Evolutionary conservation across 495 filamentous ascomycete species (phyloP), one percentile per base, ranked within the genome.

Genomic region (Aspergillus homomorphus): DNA sequence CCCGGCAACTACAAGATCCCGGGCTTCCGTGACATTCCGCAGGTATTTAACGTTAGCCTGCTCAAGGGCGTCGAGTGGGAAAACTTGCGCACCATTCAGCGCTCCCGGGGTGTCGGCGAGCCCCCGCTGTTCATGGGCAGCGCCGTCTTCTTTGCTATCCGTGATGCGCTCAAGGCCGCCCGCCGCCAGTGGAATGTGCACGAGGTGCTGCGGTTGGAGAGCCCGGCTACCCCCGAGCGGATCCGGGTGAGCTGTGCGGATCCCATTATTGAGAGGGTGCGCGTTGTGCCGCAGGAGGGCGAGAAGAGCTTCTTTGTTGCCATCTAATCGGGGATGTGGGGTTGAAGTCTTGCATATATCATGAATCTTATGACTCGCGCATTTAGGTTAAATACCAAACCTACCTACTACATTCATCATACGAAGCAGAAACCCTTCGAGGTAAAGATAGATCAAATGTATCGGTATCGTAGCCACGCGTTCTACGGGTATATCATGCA

Each of bases 61-160:
- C 83, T 98, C 23, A 97, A 98, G 73, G 93, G 87, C 57, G 94
- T 97, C 0, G 80, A 89, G 62, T 98, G 94, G 94, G 86, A 96
- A 80, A 88, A 98, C 61, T 79, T 98, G 51, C 81, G 92, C 38
- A 97, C 94, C 0, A 96, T 98, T 66, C 92, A 97, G 77, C 82
- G 94, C 15, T 90, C 86, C 42, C 75, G 89, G 38, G 90, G 91
- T 45, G 85, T 93, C 0, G 93, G 93, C 22, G 93, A 98, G 74
- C 93, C 94, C 30, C 94, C 94, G 3, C 73, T 98, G n/a, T 98
- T 97, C 67, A 90, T 98, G 91, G 94, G 93, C 9, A 89, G 84
- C 57, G 81, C 85, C 0, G 91, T 96, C 0, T 97, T 98, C 81
- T 98, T 98, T 69, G 82, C 82, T 6, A 72, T 84, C 42, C 73